Evolutionary conservation across 2,329 filamentous ascomycete species (phyloP).

Genomic region (Colletotrichum somersetense): DNA sequence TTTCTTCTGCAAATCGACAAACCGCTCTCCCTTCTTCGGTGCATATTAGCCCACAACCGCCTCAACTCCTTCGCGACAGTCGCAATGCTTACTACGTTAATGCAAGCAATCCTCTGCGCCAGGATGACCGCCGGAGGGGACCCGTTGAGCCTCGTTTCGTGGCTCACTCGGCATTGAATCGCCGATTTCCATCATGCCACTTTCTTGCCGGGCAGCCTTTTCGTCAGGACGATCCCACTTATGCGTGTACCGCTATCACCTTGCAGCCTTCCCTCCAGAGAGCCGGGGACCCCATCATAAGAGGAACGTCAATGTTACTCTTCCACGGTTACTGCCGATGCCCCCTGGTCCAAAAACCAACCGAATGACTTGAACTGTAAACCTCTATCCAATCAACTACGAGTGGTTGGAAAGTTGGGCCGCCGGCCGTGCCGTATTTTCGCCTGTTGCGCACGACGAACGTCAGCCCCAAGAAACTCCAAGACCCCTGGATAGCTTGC

Average conservation of each 20-base stretch:
- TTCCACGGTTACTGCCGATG: constrained; percentile 1
- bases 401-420: background rate
- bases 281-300: background rate
- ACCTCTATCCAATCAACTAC: constrained; percentile 10
- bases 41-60: too few relatives aligned
- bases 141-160: background rate
- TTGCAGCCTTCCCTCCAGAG: background rate
- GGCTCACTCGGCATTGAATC: background rate
- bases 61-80: background rate
- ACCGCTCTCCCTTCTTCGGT: background rate
- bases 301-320: background rate
- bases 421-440: constrained; percentile 16
- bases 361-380: background rate
- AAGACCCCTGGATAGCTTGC: constrained; percentile 24
- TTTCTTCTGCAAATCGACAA: background rate
- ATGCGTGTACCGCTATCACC: background rate
- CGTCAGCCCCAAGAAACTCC: constrained; percentile 22
- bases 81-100: too few relatives aligned
- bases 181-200: background rate
- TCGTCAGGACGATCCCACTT: background rate
- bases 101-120: background rate
- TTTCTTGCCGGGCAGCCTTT: background rate
- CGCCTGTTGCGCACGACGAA: background rate
- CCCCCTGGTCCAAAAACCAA: background rate
- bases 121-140: background rate